Conservation (phyloP, 345 rosid species). For the Salix brachista region DNA sequence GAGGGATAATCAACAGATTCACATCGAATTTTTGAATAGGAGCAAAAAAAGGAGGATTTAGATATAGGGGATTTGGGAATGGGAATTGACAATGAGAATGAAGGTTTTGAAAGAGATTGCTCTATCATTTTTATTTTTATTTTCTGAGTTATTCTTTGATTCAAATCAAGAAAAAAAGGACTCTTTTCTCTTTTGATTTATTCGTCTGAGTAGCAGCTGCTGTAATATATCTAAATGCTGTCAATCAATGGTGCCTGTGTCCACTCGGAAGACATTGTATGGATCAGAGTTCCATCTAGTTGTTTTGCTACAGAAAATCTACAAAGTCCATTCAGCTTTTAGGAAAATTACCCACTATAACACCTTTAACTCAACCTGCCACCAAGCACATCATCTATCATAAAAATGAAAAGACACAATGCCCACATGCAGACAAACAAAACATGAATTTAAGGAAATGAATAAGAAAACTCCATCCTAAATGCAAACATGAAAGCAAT, state of each 20-base stretch:
- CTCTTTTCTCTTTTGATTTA: background rate
- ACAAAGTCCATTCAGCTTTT: background rate
- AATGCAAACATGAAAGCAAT: background rate
- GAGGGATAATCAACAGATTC: slow-evolving; percentile 27
- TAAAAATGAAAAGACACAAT: background rate
- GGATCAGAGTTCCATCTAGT: background rate
- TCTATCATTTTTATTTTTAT: background rate
- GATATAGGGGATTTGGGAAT: background rate
- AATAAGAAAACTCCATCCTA: background rate
- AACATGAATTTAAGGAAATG: background rate
- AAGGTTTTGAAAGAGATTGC: slow-evolving; percentile 2
- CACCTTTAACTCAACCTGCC: background rate
- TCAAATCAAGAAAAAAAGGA: background rate
- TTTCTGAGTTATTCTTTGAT: background rate
- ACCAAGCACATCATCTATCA: background rate
- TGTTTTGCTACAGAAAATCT: background rate
- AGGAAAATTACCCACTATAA: background rate
- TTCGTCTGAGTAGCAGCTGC: background rate
- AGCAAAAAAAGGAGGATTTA: background rate
- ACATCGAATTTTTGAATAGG: slow-evolving; percentile 34
- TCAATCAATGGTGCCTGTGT: background rate
- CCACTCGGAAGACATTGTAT: background rate
- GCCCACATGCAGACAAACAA: background rate
- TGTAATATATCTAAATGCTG: background rate
- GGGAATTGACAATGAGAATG: background rate